phyloP scores from a whole-genome alignment of 768 basidiomycete species.

The Tylopilus rubrobrunneus region DNA sequence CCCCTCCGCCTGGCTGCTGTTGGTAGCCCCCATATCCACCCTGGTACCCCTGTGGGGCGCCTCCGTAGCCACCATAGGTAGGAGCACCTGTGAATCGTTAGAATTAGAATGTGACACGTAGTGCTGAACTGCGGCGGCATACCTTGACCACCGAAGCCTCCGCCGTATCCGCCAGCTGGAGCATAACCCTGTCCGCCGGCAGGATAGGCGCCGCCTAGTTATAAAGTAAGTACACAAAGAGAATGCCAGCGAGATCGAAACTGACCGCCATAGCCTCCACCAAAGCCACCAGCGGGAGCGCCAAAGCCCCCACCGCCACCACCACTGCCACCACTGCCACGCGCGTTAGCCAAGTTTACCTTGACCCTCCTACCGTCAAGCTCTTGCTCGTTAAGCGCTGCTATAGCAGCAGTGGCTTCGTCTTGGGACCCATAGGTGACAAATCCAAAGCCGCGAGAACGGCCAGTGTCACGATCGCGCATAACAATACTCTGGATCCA shows the following conservation, averaged over 20 bases:
- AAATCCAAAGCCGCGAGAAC: conserved; percentile 96
- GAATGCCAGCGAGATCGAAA: not conserved
- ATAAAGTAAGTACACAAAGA: conserved; percentile 12
- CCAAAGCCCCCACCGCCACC: conserved; percentile 34
- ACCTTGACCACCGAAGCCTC: conserved; percentile 17
- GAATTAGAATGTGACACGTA: not conserved
- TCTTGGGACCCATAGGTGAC: conserved; percentile 62
- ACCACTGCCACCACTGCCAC: conserved; percentile 49
- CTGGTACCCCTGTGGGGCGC: conserved; percentile 17
- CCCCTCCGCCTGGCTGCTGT: conserved; percentile 19
- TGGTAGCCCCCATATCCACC: conserved; percentile 27
- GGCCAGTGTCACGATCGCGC: conserved; percentile 97
- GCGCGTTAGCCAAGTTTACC: conserved; percentile 78
- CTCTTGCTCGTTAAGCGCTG: conserved; percentile 78
- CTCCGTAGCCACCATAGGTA: conserved; percentile 11
- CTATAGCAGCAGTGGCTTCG: conserved; percentile 81
- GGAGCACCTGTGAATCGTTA: conserved; percentile 5
- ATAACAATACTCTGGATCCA: conserved; percentile 84
- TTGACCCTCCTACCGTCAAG: conserved; percentile 92
- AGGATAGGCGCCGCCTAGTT: conserved; percentile 27
- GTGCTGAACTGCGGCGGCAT: not conserved
- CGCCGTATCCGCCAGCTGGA: conserved; percentile 20
- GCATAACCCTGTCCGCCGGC: conserved; percentile 24
- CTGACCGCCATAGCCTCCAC: conserved; percentile 25
- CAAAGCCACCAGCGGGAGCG: conserved; percentile 32